These are phyloP conservation scores for Simplicillium aogashimaense DNA, from an alignment of 2,329 filamentous ascomycete genomes.

Conservation along the genomic window DNA sequence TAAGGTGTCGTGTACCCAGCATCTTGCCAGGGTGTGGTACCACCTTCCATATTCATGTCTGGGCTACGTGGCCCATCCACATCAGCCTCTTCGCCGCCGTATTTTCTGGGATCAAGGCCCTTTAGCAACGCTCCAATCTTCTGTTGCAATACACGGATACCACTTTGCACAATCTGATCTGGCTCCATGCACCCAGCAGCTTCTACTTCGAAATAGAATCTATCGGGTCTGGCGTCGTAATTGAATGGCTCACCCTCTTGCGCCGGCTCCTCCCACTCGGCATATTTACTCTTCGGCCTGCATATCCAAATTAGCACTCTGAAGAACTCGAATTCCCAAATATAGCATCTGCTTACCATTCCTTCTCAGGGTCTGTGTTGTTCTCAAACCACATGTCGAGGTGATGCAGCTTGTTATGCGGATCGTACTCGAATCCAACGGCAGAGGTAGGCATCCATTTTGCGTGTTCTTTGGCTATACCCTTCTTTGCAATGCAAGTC, in stretches of 20 bases:
- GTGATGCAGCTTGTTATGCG: conserved; percentile 90
- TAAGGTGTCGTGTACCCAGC: conserved; percentile 64
- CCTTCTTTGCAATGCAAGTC: conserved; percentile 92
- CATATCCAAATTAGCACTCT: too few species aligned
- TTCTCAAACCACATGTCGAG: conserved; percentile 89
- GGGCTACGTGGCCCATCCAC: conserved; percentile 58
- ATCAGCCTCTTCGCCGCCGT: conserved; percentile 46
- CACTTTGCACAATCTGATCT: conserved; percentile 79
- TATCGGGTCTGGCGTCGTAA: conserved; percentile 73
- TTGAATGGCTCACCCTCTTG: conserved; percentile 82
- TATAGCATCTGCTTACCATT: conserved; percentile 57
- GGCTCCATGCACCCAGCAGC: conserved; percentile 80
- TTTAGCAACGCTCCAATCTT: conserved; percentile 78
- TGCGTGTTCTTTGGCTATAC: conserved; percentile 95
- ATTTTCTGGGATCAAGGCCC: conserved; percentile 34
- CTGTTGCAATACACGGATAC: conserved; percentile 78
- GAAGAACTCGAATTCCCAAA: not conserved
- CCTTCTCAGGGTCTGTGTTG: conserved; percentile 58
- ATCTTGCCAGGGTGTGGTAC: conserved; percentile 45
- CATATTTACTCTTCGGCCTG: conserved; percentile 76
- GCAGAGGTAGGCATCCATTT: conserved; percentile 94
- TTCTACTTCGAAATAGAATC: conserved; percentile 93
- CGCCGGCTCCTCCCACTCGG: conserved; percentile 67
- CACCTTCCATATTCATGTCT: conserved; percentile 49
- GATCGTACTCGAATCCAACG: conserved; percentile 95